Base-by-base conservation (phyloP, 768 basidiomycete genomes). In the Suillus americanus region DNA sequence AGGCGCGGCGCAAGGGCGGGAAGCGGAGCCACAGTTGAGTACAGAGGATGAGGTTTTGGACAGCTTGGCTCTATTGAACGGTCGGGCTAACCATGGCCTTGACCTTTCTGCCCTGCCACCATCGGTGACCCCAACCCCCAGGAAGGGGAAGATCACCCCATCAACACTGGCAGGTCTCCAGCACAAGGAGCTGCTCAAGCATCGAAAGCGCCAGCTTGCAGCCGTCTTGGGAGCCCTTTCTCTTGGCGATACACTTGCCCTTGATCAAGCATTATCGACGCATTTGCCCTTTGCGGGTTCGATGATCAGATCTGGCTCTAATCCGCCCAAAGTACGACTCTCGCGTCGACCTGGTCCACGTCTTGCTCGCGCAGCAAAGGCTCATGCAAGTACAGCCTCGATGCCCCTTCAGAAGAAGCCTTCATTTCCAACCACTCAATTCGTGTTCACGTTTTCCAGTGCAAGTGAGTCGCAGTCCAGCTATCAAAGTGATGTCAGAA, bases 181-280 rank as follows among this genome's bases (percentile, higher is more conserved):
- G 78, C 86, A 89, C 71, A 94, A 94, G 75, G 89, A 92, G 66
- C 78, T 89, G 73, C 79, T 92, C 68, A 88, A 83, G 75, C 81
- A 77, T 62, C 79, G 90, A 67, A 90, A 89, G 73, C 82, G 87
- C 60, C 90, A 92, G 76, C 79, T 94, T 50, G 86, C 86, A 16
- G 83, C 86, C 3, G 87, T 91, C 28, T 81, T 93, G 56, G 89
- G 88, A 23, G 85, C 87, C 30, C 73, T 89, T 62, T 85, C 89
- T 10, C 82, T 84, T 68, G 86, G 86, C 20, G 88, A 92, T 75
- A 85, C 87, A 16, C 80, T 92, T 50, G 90, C 90, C 41, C 79
- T 94, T 35, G 92, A 94, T 72, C 89, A 89, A 74, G 92, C 92
- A 33, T 78, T 94, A 53, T 87, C 87, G 45, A 83, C 82, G 50